Percentiles rank a stretch among this genome's conserved stretches.
phyloP scores from a whole-genome alignment of 768 basidiomycete species.

The Tricholoma hemisulphureum region DNA sequence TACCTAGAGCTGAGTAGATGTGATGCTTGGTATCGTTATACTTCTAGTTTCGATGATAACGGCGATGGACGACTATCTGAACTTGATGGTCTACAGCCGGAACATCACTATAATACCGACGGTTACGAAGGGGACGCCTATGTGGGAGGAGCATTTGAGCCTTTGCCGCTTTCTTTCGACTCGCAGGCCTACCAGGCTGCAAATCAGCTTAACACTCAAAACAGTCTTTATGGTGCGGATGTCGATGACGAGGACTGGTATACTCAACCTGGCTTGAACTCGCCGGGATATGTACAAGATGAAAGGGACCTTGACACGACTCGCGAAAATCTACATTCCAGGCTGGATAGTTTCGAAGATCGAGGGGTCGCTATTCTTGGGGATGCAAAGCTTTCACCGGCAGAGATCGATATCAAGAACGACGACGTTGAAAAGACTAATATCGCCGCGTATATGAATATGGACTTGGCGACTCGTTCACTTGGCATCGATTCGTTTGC shows the following conservation, averaged over 20 bases:
- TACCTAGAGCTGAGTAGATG: neutral
- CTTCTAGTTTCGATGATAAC: neutral
- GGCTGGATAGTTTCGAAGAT: no score
- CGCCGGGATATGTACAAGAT: neutral
- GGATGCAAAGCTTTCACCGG: neutral
- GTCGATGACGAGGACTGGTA: neutral
- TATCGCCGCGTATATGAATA: neutral
- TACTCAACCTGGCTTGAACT: neutral
- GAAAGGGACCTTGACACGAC: neutral
- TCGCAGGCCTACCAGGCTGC: slow-evolving; percentile 8
- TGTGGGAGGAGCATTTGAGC: slow-evolving; percentile 7
- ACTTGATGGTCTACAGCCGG: neutral
- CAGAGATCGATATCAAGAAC: neutral
- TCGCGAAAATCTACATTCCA: neutral
- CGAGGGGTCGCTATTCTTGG: no score
- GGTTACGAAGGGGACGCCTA: slow-evolving; percentile 8
- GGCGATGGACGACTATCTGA: neutral
- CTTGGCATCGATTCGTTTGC: slow-evolving; percentile 39
- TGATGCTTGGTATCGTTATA: neutral
- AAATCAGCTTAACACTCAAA: neutral
- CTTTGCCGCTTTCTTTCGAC: slow-evolving; percentile 10
- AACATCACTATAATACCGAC: no score
- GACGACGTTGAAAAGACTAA: neutral
- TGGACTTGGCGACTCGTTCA: slow-evolving; percentile 24
- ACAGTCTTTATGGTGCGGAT: neutral